A percentile compares a stretch with the other conserved stretches of the same genome.
Evolutionary conservation across 306 rosid species (phyloP).

Genomic region (Cucurbita moschata): DNA sequence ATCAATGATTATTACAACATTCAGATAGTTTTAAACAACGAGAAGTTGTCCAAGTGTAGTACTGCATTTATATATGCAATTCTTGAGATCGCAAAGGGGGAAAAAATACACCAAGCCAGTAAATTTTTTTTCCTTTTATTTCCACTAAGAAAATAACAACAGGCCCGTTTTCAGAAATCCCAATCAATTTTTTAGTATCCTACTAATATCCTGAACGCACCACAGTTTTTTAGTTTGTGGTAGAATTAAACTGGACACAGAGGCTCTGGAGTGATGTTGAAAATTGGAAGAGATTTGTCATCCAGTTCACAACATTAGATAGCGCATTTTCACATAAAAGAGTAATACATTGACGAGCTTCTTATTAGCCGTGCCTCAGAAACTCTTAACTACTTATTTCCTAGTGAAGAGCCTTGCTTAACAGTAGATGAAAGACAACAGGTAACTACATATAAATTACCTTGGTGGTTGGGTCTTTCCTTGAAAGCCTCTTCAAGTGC

Average conservation of each 20-base stretch:
- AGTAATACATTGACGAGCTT: neutral
- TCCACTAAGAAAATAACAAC: neutral
- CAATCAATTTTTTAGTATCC: neutral
- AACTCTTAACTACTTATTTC: neutral
- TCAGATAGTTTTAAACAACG: too few species aligned
- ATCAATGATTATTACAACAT: too few species aligned
- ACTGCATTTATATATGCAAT: too few species aligned
- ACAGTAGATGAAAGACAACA: neutral
- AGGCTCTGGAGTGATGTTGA: neutral
- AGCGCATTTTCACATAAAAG: neutral
- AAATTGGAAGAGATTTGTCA: neutral
- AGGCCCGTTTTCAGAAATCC: neutral
- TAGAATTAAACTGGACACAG: neutral
- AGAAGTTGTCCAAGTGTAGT: neutral
- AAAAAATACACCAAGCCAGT: neutral
- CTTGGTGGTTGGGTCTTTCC: constrained; percentile 92
- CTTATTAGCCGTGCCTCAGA: neutral
- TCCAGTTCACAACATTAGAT: neutral
- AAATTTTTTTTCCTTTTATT: neutral
- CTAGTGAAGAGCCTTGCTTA: neutral
- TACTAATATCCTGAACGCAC: neutral
- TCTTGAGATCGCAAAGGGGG: too few species aligned
- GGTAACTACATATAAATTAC: constrained; percentile 17
- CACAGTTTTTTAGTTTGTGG: neutral
- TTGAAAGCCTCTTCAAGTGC: constrained; percentile 82